Evolutionary conservation across 1,139 yeast genomes (phyloP).

Genomic region (Yamadazyma membranifaciens): DNA sequence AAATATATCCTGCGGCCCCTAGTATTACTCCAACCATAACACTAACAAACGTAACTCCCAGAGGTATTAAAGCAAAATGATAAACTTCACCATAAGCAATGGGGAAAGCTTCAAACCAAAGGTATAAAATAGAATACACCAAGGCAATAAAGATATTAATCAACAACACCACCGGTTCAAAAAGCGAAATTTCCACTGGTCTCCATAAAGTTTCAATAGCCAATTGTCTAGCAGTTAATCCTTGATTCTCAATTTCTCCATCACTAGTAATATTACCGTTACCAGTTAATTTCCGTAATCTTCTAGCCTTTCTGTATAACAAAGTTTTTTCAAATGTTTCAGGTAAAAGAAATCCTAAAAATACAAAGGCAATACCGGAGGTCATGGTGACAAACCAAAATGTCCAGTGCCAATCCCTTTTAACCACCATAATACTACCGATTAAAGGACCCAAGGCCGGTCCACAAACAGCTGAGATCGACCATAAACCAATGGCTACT

Average conservation of each 20-base stretch:
- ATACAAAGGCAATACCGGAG: constrained; percentile 25
- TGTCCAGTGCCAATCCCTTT: constrained; percentile 33
- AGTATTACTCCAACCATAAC: constrained; percentile 31
- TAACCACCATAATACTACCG: constrained; percentile 26
- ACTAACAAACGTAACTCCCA: constrained; percentile 47
- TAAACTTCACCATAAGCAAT: constrained; percentile 46
- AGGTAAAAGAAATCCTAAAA: constrained; percentile 30
- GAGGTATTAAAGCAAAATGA: constrained; percentile 47
- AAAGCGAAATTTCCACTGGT: constrained; percentile 42
- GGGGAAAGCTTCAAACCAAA: constrained; percentile 65
- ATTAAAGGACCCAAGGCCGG: constrained; percentile 39
- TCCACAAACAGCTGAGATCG: constrained; percentile 33
- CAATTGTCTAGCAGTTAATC: constrained; percentile 20
- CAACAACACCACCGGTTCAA: constrained; percentile 47
- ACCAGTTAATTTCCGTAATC: constrained; percentile 36
- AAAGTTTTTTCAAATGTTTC: constrained; percentile 35
- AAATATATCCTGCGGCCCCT: constrained; percentile 26
- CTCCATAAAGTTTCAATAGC: constrained; percentile 47
- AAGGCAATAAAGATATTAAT: constrained; percentile 51
- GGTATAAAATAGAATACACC: constrained; percentile 52
- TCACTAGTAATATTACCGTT: constrained; percentile 27
- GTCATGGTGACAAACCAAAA: constrained; percentile 38
- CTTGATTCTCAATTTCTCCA: constrained; percentile 26
- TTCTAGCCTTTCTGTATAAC: constrained; percentile 33
- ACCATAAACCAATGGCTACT: constrained; percentile 35